A percentile compares a stretch with the other conserved stretches of the same genome.
Conservation (phyloP, 2,329 filamentous ascomycete species). For the Penicillium psychrosexuale region DNA sequence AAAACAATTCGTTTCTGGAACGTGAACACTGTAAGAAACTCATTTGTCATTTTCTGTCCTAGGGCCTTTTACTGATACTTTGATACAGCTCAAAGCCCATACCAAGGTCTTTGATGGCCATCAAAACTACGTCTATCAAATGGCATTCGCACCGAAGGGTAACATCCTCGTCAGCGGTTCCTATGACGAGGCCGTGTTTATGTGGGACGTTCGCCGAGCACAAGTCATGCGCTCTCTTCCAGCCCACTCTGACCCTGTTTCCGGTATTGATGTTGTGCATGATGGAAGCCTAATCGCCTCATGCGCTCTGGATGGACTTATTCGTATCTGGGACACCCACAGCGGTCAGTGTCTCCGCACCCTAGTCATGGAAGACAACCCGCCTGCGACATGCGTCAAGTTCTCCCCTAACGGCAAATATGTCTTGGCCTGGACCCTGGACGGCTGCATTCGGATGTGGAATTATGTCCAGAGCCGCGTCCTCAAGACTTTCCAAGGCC, state of each 20-base stretch:
- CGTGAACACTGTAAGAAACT: slow-evolving; percentile 47
- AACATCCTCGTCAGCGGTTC: slow-evolving; percentile 95
- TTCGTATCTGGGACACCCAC: slow-evolving; percentile 91
- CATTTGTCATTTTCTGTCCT: not conserved
- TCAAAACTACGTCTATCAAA: slow-evolving; percentile 91
- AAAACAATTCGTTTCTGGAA: slow-evolving; percentile 96
- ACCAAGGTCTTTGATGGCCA: slow-evolving; percentile 71
- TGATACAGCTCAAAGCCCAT: slow-evolving; percentile 52
- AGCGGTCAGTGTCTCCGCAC: slow-evolving; percentile 95
- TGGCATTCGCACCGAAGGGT: slow-evolving; percentile 95
- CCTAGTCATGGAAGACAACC: slow-evolving; percentile 93
- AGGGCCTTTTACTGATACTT: not conserved
- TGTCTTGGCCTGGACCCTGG: slow-evolving; percentile 86
- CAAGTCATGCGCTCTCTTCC: slow-evolving; percentile 85
- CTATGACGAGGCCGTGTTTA: slow-evolving; percentile 93
- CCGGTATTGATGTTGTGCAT: slow-evolving; percentile 85
- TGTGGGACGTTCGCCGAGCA: slow-evolving; percentile 92
- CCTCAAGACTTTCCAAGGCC: slow-evolving; percentile 96
- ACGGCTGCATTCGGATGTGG: slow-evolving; percentile 88
- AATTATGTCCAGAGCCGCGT: slow-evolving; percentile 88
- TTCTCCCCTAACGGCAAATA: slow-evolving; percentile 94
- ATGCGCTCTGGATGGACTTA: slow-evolving; percentile 86
- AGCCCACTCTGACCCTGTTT: slow-evolving; percentile 91
- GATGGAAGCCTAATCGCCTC: slow-evolving; percentile 91
- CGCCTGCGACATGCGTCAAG: slow-evolving; percentile 79